phyloP scores from a whole-genome alignment of 345 rosid species.

The Citrus reticulata region DNA sequence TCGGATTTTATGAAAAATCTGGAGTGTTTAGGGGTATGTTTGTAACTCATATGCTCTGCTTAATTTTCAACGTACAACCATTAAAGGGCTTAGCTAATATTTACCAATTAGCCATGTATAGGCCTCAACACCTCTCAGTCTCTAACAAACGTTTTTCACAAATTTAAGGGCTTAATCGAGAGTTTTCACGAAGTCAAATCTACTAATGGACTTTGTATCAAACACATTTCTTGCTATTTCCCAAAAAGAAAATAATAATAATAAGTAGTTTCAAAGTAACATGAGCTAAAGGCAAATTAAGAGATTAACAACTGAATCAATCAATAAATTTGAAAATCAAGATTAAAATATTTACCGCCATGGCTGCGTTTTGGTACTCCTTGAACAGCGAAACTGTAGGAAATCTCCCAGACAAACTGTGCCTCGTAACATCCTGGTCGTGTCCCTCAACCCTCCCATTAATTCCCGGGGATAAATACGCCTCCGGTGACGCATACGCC shows the following conservation, averaged over 20 bases:
- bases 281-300: background rate
- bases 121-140: background rate
- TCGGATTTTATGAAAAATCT: background rate
- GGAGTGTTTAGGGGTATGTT: background rate
- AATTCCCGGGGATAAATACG: constrained; percentile 70
- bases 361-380: constrained; percentile 84
- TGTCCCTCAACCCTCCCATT: constrained; percentile 38
- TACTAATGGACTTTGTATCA: constrained; percentile 10
- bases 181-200: background rate
- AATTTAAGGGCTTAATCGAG: background rate
- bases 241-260: background rate
- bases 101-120: background rate
- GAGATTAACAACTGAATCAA: background rate
- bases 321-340: background rate
- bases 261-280: background rate
- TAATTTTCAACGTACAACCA: background rate
- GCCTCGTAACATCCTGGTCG: constrained; percentile 46
- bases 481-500: constrained; percentile 49
- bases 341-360: constrained; percentile 54
- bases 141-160: background rate
- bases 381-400: constrained; percentile 86
- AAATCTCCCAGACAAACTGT: constrained; percentile 72
- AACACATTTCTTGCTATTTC: constrained; percentile 15
- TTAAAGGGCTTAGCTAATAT: background rate
- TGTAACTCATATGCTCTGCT: background rate